A percentile compares a stretch with the other conserved stretches of the same genome.
These are phyloP conservation scores for Simplicillium sp. DNA, from an alignment of 2,329 filamentous ascomycete genomes.

Conservation along the genomic window DNA sequence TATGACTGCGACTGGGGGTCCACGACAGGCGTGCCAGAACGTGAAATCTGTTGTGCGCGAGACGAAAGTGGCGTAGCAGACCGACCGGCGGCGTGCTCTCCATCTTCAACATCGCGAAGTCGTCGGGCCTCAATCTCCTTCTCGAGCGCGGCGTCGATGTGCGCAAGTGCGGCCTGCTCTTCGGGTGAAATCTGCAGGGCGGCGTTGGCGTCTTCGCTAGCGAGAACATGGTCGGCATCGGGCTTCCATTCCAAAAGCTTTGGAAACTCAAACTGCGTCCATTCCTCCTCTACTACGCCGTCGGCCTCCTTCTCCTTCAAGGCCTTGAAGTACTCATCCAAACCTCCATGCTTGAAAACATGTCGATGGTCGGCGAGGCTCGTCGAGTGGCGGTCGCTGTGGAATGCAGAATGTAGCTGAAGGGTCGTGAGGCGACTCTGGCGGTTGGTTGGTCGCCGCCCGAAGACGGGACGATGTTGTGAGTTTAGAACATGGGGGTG, in stretches of 20 bases:
- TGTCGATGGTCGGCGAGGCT: constrained; percentile 47
- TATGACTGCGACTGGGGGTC: constrained; percentile 61
- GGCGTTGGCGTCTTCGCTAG: constrained; percentile 44
- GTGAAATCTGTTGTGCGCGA: constrained; percentile 34
- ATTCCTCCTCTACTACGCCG: constrained; percentile 66
- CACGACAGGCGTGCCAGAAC: constrained; percentile 50
- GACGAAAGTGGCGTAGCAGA: constrained; percentile 25
- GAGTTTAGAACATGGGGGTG: constrained; percentile 69
- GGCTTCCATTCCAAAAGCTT: constrained; percentile 86
- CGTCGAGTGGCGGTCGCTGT: constrained; percentile 43
- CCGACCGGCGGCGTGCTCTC: constrained; percentile 25
- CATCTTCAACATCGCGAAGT: constrained; percentile 33
- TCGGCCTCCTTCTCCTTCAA: constrained; percentile 67
- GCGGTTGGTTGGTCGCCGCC: constrained; percentile 45
- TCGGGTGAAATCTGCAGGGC: constrained; percentile 29
- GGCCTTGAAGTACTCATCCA: constrained; percentile 88
- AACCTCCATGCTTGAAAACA: constrained; percentile 48
- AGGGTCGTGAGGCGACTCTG: constrained; percentile 44
- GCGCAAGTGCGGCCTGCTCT: constrained; percentile 56
- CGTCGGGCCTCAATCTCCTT: constrained; percentile 58
- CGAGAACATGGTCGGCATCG: constrained; percentile 42
- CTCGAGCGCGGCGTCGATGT: constrained; percentile 77
- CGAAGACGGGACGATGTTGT: constrained; percentile 57
- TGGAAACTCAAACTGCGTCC: constrained; percentile 85
- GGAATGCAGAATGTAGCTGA: constrained; percentile 71